Evolutionary conservation across 2,329 filamentous ascomycete species (phyloP), one percentile per base, ranked within the genome.

Genomic region (Teratosphaeria zuluensis): DNA sequence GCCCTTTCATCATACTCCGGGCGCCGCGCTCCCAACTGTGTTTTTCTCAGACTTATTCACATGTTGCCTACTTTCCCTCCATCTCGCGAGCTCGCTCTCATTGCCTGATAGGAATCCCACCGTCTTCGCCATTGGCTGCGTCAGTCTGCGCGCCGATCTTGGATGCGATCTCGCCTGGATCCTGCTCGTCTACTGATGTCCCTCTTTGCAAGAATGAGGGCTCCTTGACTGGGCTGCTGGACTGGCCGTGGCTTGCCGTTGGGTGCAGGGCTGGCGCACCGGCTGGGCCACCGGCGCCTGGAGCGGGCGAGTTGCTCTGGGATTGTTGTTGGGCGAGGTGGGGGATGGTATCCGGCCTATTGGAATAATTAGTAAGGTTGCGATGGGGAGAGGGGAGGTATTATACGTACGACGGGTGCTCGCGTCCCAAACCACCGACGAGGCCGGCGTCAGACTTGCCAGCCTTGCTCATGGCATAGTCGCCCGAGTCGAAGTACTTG

Each of bases 401-500:
- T n/a, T n/a, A 87, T 85, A 66, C 92, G 83, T 61, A 69, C 65
- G 78, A 87, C 57, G 94, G 94, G 75, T 99, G 94, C 77, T 96
- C 88, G 70, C 90, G 92, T 70, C 94, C 94, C 70, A 99, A 90
- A 70, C 88, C 88, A 72, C 92, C 95, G 61, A 95, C 90, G 12
- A 72, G 59, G 32, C 95, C 92, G 70, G 94, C 88, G 72, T 94
- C 89, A 71, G 92, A 89, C 79, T 97, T 97, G 76, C 94, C 94
- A 61, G 94, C 94, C 79, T 95, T 95, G 75, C 88, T 92, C 77
- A 95, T 86, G 71, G 91, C 91, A 73, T 95, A 96, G 79, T 96
- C 92, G 70, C 91, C 91, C 59, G 89, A 94, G 79, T 95, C 90
- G 76, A 95, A 96, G 79, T 95, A 95, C 78, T 95, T 99, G 80